These are phyloP conservation scores for Albifimbria verrucaria DNA, from an alignment of 2,329 filamentous ascomycete genomes.

Conservation along the genomic window DNA sequence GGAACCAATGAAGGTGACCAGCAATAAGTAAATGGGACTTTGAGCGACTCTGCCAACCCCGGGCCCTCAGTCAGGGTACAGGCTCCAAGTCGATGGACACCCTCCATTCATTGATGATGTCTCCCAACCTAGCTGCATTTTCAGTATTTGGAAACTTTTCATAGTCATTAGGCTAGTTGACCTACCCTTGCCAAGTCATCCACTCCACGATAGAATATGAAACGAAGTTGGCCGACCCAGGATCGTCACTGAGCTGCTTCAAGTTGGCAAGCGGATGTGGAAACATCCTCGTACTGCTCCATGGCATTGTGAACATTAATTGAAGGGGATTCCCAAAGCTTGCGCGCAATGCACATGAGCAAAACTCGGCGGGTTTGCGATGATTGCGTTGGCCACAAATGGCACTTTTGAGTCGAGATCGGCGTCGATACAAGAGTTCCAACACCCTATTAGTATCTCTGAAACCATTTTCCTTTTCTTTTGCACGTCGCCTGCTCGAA, in stretches of 20 bases:
- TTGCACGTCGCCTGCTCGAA: conserved; percentile 22
- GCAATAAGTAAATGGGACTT: conserved; percentile 73
- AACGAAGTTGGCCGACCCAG: conserved; percentile 1
- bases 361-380: conserved; percentile 1
- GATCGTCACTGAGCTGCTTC: background rate
- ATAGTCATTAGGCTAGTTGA: too few relatives aligned
- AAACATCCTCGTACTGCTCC: conserved; percentile 54
- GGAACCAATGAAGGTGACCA: conserved; percentile 68
- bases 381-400: conserved; percentile 1
- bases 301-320: conserved; percentile 54
- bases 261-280: conserved; percentile 34
- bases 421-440: conserved; percentile 7
- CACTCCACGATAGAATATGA: conserved; percentile 54
- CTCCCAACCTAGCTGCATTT: conserved; percentile 45
- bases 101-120: conserved; percentile 54
- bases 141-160: background rate
- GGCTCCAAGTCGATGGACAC: background rate
- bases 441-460: conserved; percentile 20
- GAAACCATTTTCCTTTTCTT: conserved; percentile 20
- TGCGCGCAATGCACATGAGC: background rate
- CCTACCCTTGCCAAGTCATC: conserved; percentile 65
- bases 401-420: conserved; percentile 33
- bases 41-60: conserved; percentile 64
- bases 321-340: background rate
- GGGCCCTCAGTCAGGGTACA: conserved; percentile 58